Evolutionary conservation across 108 stramenopile genomes (phyloP).

Genomic region (Asterionellopsis glacialis): DNA sequence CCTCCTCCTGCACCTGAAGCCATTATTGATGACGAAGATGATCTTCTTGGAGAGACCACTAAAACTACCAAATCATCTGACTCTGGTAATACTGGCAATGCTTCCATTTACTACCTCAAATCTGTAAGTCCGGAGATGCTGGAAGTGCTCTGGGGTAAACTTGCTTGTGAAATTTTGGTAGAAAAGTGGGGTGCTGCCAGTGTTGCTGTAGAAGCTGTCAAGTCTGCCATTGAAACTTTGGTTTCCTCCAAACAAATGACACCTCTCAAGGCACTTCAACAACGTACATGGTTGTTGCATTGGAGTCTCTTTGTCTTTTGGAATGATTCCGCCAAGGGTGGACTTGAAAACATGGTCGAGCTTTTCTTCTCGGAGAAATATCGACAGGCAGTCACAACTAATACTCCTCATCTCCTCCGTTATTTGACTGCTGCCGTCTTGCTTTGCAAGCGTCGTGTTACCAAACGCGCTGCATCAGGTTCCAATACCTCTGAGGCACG

Average conservation of each 20-base stretch:
- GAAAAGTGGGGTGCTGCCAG: constrained; percentile 87
- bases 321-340: constrained; percentile 85
- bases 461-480: constrained; percentile 62
- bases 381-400: constrained; percentile 97
- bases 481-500: constrained; percentile 54
- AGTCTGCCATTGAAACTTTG: constrained; percentile 73
- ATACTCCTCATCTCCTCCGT: constrained; percentile 96
- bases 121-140: constrained; percentile 57
- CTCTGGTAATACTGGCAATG: constrained; percentile 55
- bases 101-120: constrained; percentile 77
- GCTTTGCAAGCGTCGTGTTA: constrained; percentile 85
- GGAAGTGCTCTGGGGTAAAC: constrained; percentile 88
- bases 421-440: constrained; percentile 97
- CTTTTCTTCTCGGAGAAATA: constrained; percentile 83
- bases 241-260: constrained; percentile 52
- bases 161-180: constrained; percentile 88
- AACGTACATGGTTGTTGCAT: constrained; percentile 97
- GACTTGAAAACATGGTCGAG: constrained; percentile 85
- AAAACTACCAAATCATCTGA: not conserved
- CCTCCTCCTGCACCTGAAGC: constrained; percentile 48
- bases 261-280: constrained; percentile 87
- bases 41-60: constrained; percentile 5
- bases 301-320: constrained; percentile 99
- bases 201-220: constrained; percentile 79
- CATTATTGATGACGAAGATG: constrained; percentile 46